Evolutionary conservation across 805 yeast species (phyloP).

Genomic region (Pachysolen tannophilus): DNA sequence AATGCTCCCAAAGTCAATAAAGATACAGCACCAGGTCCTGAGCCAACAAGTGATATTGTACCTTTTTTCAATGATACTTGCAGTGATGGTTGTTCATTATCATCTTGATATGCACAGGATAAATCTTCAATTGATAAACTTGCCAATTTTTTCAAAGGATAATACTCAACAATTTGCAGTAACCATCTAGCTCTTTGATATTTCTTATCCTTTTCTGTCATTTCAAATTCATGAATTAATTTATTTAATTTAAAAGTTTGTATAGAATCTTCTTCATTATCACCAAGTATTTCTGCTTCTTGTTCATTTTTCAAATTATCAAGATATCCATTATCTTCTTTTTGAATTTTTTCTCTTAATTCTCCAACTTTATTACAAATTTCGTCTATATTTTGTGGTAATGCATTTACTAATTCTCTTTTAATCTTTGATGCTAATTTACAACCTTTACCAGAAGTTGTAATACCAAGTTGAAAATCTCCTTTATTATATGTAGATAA

Average conservation of each 20-base stretch:
- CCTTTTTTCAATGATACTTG: slow-evolving; percentile 29
- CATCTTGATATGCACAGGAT: slow-evolving; percentile 27
- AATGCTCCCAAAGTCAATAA: slow-evolving; percentile 81
- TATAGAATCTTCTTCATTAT: slow-evolving; percentile 62
- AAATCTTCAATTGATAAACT: slow-evolving; percentile 53
- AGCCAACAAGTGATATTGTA: slow-evolving; percentile 73
- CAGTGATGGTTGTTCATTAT: slow-evolving; percentile 9
- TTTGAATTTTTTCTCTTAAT: slow-evolving; percentile 47
- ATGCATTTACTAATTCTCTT: slow-evolving; percentile 55
- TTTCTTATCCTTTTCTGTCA: slow-evolving; percentile 42
- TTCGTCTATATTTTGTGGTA: slow-evolving; percentile 66
- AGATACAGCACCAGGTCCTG: slow-evolving; percentile 89
- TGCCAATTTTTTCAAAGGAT: slow-evolving; percentile 63
- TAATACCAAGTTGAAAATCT: slow-evolving; percentile 70
- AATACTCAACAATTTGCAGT: slow-evolving; percentile 85
- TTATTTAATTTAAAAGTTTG: slow-evolving; percentile 52
- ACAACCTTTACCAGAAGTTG: slow-evolving; percentile 88
- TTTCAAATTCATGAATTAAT: slow-evolving; percentile 52
- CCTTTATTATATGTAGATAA: slow-evolving; percentile 68
- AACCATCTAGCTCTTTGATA: slow-evolving; percentile 73
- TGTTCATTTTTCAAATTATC: slow-evolving; percentile 16
- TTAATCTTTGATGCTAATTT: slow-evolving; percentile 73
- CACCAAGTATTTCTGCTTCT: slow-evolving; percentile 37
- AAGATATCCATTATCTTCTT: slow-evolving; percentile 35
- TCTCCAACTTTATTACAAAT: slow-evolving; percentile 65